Base-by-base conservation (phyloP, 345 rosid genomes). In the Pistacia integerrima region DNA sequence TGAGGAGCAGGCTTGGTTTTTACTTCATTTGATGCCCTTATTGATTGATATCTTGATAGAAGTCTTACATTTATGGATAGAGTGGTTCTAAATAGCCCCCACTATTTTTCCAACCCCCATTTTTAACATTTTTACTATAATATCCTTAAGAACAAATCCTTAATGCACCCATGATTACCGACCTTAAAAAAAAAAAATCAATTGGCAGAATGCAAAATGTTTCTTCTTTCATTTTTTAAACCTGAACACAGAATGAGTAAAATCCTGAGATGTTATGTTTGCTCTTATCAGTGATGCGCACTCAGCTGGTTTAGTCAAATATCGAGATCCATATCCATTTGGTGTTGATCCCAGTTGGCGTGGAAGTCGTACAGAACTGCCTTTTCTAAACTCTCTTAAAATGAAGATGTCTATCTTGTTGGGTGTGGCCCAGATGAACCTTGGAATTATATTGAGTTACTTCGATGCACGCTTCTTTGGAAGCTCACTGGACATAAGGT, bases 261-360 rank as follows among this genome's bases (percentile, higher is more conserved):
- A 41, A 41, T 41, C 46, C 46, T 41, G 9, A 41, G 10, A 41
- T 60, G 51, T 74, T 83, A 73, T 71, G 51, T 52, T 76, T 78
- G 73, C 73, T 80, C 78, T 76, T 61, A 60, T 56, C 88, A 95
- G 99, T 67, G 96, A 95, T 87, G 97, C 97, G 16, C 38, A 77
- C 59, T 73, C 94, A 22, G 87, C 49, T 73, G 99, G 99, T 79
- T 85, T 95, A 82, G 55, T 93, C 69, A 95, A 93, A 85, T 90
- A 84, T 83, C 92, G 74, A 77, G 97, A 88, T 84, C 83, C 97
- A 59, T 93, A 93, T 82, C 97, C 99, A 60, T 95, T 95, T 79
- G 99, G 99, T 56, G 97, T 95, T 67, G 99, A 95, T 90, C 99
- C 99, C 67, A 92, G 96, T 75, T 95, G 99, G 99, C 98, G 98